phyloP scores from a whole-genome alignment of 129 eudicot species.

The Artemisia tridentata region DNA sequence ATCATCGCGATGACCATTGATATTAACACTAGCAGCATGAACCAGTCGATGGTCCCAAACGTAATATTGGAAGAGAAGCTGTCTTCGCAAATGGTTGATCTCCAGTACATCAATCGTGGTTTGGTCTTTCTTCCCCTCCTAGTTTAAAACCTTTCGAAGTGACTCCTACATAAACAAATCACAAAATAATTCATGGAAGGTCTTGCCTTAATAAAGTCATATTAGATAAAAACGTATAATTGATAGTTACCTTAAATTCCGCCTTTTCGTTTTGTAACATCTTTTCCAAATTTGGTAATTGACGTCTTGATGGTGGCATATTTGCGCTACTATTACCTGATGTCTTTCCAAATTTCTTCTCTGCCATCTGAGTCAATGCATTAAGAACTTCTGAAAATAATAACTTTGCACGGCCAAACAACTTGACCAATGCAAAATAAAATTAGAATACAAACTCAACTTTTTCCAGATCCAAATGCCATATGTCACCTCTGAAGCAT shows the following conservation, averaged over 20 bases:
- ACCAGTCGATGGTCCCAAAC: constrained; percentile 88
- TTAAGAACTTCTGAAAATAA: constrained; percentile 77
- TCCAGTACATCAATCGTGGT: constrained; percentile 68
- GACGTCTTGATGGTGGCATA: constrained; percentile 48
- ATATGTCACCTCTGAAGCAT: constrained; percentile 71
- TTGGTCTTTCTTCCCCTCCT: constrained; percentile 36
- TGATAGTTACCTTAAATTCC: constrained; percentile 70
- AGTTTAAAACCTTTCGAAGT: constrained; percentile 46
- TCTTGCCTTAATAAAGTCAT: no score
- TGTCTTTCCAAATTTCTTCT: constrained; percentile 46
- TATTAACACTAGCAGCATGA: constrained; percentile 56
- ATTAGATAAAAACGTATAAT: neutral
- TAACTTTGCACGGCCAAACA: constrained; percentile 59
- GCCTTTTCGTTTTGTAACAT: constrained; percentile 69
- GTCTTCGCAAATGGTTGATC: constrained; percentile 73
- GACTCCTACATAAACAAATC: constrained; percentile 50
- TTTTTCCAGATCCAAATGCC: no score
- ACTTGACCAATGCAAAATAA: constrained; percentile 42
- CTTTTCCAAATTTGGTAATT: constrained; percentile 56
- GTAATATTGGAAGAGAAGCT: constrained; percentile 72
- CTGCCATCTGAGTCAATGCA: constrained; percentile 58
- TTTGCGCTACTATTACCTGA: constrained; percentile 30
- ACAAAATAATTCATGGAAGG: neutral
- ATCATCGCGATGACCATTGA: constrained; percentile 37
- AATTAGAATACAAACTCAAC: constrained; percentile 12